Evolutionary conservation across 2,329 filamentous ascomycete genomes (phyloP), one percentile per base, ranked within the genome.

Genomic region (Furcasterigmium furcatum): DNA sequence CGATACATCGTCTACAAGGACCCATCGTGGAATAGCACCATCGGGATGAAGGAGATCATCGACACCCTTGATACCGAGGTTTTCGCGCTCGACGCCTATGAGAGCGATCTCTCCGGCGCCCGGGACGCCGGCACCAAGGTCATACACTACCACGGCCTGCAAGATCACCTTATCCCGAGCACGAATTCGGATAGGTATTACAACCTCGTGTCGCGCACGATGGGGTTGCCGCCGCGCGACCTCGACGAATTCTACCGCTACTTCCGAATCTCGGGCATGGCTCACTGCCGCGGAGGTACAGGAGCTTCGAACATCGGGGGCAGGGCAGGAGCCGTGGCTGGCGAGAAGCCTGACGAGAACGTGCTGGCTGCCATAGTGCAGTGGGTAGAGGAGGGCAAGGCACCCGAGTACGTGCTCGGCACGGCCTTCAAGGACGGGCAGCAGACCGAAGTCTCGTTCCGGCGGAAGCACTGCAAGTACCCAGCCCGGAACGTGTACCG

Each of bases 221-320:
- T 34, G 27, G 29, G 29, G 8, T 14, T 35, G n/a, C 12, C 29
- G 41, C 12, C 29, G 14, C 20, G 16, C 18, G 52, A 59, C 12
- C 30, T 72, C 13, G 73, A n/a, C n/a, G n/a, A n/a, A n/a, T n/a
- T n/a, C n/a, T n/a, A n/a, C n/a, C n/a, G n/a, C n/a, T n/a, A n/a
- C 52, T 80, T 80, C 54, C 62, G 62, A 19, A 67, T 80, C n/a
- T 74, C 75, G 0, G 77, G 77, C 1, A 74, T 79, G 73, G 62
- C 61, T 16, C 76, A 79, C 59, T 79, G 76, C 55, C 49, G 47
- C 36, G 70, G 69, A 4, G 77, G 77, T 12, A 59, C 58, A 3
- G 74, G 75, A 2, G 74, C 74, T 1, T 65, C 55, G 49, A 53
- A 50, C 10, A 38, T 66, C 9, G 61, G 64, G 0, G 30, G 30